A percentile compares a stretch with the other conserved stretches of the same genome.
Evolutionary conservation across 345 rosid species (phyloP).

Genomic region (Acer saccharum): DNA sequence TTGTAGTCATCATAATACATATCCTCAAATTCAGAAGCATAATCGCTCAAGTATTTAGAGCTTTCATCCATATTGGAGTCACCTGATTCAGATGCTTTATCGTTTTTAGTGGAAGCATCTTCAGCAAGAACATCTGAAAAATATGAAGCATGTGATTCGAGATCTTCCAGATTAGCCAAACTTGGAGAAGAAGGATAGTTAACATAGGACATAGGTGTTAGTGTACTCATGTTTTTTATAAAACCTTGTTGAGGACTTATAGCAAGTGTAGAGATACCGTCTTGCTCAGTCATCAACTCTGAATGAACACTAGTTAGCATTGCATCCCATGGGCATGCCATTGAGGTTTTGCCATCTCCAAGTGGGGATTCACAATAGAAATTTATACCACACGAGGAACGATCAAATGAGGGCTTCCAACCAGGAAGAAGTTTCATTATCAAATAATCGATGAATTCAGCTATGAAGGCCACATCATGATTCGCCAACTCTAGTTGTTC

Average conservation of each 20-base stretch:
- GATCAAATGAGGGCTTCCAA: conserved; percentile 42
- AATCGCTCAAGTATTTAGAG: conserved; percentile 30
- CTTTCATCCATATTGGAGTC: conserved; percentile 32
- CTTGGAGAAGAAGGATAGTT: conserved; percentile 29
- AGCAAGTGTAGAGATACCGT: conserved; percentile 12
- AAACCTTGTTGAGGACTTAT: conserved; percentile 16
- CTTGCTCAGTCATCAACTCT: conserved; percentile 18
- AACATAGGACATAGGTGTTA: conserved; percentile 13
- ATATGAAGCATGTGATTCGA: conserved; percentile 40
- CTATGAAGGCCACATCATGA: conserved; percentile 71
- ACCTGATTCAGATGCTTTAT: conserved; percentile 25
- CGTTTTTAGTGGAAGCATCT: conserved; percentile 29
- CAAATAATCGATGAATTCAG: conserved; percentile 67
- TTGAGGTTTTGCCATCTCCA: conserved; percentile 22
- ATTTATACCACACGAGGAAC: conserved; percentile 28
- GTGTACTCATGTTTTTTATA: conserved; percentile 6
- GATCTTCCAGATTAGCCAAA: conserved; percentile 38
- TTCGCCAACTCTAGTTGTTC: conserved; percentile 68
- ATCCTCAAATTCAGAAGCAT: conserved; percentile 30
- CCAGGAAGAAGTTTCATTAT: conserved; percentile 53
- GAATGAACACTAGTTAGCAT: conserved; percentile 25
- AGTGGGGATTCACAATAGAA: conserved; percentile 21
- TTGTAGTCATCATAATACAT: conserved; percentile 30
- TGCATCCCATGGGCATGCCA: conserved; percentile 34
- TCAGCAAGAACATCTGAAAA: conserved; percentile 40